phyloP scores from a whole-genome alignment of 2,329 filamentous ascomycete genomes.

The Cladosporium halotolerans region DNA sequence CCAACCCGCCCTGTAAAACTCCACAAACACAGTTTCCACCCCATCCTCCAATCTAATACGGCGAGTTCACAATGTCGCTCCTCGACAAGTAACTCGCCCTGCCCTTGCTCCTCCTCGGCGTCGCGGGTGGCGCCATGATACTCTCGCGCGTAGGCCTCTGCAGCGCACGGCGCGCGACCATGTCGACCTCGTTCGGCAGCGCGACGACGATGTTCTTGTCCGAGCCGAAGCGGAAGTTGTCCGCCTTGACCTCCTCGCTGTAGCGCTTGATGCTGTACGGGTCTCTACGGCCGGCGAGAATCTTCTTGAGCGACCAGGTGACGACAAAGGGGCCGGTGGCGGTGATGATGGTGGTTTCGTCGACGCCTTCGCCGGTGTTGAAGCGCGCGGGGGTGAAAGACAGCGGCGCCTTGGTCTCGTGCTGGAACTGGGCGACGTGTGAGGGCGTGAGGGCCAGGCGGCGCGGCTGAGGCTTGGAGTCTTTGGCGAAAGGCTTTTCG shows the following conservation, averaged over 20 bases:
- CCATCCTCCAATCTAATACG: slow-evolving; percentile 39
- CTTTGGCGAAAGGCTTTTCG: slow-evolving; percentile 85
- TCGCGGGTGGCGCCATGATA: slow-evolving; percentile 58
- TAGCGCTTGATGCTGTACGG: slow-evolving; percentile 97
- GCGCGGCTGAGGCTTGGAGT: slow-evolving; percentile 86
- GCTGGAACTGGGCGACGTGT: slow-evolving; percentile 94
- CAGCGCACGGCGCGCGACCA: slow-evolving; percentile 82
- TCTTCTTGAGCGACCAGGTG: slow-evolving; percentile 91
- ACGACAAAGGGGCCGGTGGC: slow-evolving; percentile 95
- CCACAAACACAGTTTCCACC: not conserved
- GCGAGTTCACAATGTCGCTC: slow-evolving; percentile 77
- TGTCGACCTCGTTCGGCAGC: slow-evolving; percentile 93
- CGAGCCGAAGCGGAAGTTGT: slow-evolving; percentile 95
- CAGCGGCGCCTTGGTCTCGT: slow-evolving; percentile 83
- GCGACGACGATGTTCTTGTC: slow-evolving; percentile 99
- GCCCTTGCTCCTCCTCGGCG: slow-evolving; percentile 27
- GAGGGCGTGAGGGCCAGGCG: slow-evolving; percentile 82
- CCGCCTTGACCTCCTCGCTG: slow-evolving; percentile 88
- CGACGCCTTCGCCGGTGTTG: slow-evolving; percentile 73
- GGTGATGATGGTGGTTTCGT: slow-evolving; percentile 90
- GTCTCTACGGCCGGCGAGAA: slow-evolving; percentile 72
- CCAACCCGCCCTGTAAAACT: not conserved
- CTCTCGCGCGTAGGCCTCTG: slow-evolving; percentile 88
- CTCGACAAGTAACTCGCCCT: slow-evolving; percentile 65
- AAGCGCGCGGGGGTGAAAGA: slow-evolving; percentile 89